Base-by-base conservation (phyloP, 2,329 filamentous ascomycete species). In the Septoria petroselini region DNA sequence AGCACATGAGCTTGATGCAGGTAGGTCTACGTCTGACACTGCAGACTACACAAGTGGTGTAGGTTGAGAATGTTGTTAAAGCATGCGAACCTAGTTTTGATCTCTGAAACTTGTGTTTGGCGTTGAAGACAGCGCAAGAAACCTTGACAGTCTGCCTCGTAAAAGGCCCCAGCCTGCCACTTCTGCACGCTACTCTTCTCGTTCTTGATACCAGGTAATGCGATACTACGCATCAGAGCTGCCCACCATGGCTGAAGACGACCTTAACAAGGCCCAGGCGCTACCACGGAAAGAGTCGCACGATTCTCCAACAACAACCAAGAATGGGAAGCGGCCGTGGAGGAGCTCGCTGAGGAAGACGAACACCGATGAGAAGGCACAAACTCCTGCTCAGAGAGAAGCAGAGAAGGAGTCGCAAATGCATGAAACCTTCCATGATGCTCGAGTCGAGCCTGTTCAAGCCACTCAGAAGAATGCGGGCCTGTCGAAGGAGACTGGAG, bases 351-450 rank as follows among this genome's bases (percentile, higher is more conserved):
- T 40, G 43, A 47, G 40, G 35, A 33, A 35, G 27, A 15, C 14
- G 19, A 33, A 35, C n/a, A 23, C 33, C 5, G 43, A 30, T 7
- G 43, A 47, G 6, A 40, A 40, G 25, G 23, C 43, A 1, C 43
- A 40, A 27, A 39, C 34, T 4, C 43, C 43, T 15, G 43, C 43
- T 17, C 43, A 47, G 35, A 40, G 14, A 18, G 43, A 47, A 47
- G 43, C 43, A 15, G 43, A 34, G 2, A 47, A 47, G 17, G 43
- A 47, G 35, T 47, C 35, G 17, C 43, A 40, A 17, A 47, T 47
- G 43, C 43, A 47, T 18, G 43, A 47, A 34, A 47, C 43, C 6
- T 47, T 47, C 35, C 43, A 47, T 25, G 43, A 40, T 30, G 43
- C 43, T 27, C 38, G 27, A 12, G 30, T 19, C 18, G 25, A 19